Conservation (phyloP, 441 rosid genomes). For the Erodium trifolium region DNA sequence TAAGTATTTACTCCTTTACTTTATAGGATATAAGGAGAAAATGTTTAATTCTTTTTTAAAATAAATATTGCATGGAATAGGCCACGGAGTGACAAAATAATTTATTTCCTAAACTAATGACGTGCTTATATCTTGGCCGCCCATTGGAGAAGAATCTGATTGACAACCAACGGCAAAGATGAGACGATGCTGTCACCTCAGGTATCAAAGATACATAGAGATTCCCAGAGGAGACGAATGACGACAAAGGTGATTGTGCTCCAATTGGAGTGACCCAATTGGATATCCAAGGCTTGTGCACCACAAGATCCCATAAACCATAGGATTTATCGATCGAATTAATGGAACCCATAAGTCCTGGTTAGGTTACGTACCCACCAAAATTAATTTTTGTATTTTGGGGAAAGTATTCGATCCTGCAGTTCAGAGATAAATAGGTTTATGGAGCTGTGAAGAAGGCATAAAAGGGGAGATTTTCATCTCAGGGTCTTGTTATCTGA, state of each 20-base stretch:
- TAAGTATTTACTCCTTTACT: no score
- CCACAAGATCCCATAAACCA: constrained; percentile 1
- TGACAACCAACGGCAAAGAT: not conserved
- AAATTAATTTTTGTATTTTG: not conserved
- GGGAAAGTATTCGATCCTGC: not conserved
- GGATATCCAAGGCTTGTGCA: not conserved
- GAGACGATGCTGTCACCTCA: not conserved
- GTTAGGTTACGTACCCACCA: not conserved
- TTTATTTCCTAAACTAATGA: not conserved
- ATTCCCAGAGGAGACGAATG: not conserved
- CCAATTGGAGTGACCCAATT: not conserved
- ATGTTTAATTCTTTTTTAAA: no score
- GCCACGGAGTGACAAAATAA: no score
- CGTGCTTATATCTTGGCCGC: not conserved
- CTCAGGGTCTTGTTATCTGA: constrained; percentile 14
- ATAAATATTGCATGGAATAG: no score
- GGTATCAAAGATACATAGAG: not conserved
- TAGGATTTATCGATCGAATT: not conserved
- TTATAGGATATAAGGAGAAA: no score
- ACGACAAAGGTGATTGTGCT: not conserved
- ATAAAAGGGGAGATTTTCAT: constrained; percentile 12
- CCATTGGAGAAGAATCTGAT: not conserved
- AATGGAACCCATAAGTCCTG: not conserved
- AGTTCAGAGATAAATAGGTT: constrained; percentile 30
- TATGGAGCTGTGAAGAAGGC: constrained; percentile 20